Evolutionary conservation across 2,329 filamentous ascomycete species (phyloP).

Genomic region (Penicillium brasilianum): DNA sequence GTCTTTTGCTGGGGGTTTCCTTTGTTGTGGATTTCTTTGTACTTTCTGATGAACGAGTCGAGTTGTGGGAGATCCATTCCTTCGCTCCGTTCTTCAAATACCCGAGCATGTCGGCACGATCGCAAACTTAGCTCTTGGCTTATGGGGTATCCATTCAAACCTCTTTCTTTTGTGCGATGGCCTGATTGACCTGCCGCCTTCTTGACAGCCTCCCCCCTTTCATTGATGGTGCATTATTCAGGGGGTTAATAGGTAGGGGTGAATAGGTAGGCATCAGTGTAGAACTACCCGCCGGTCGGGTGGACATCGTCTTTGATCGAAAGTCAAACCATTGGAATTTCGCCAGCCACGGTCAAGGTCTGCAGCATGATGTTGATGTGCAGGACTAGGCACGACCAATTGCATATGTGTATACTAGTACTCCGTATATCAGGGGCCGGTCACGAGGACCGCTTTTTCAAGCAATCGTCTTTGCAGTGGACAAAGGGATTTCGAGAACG

Average conservation of each 20-base stretch:
- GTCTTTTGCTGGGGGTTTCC: not conserved
- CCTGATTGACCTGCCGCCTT: not conserved
- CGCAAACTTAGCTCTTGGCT: constrained; percentile 22
- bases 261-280: not conserved
- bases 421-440: not conserved
- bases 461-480: constrained; percentile 13
- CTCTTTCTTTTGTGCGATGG: not conserved
- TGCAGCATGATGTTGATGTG: constrained; percentile 14
- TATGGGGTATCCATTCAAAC: not conserved
- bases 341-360: constrained; percentile 10
- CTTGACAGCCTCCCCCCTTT: constrained; percentile 11
- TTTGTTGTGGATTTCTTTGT: not conserved
- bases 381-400: constrained; percentile 21
- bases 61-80: constrained; percentile 9
- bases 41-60: not conserved
- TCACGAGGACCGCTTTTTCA: not conserved
- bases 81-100: not conserved
- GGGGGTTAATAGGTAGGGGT: not conserved
- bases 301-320: not conserved
- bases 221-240: constrained; percentile 6
- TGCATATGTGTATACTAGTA: not conserved
- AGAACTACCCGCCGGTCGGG: not conserved
- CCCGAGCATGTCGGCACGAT: constrained; percentile 13
- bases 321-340: not conserved
- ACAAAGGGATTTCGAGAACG: not conserved